Evolutionary conservation across 441 rosid genomes (phyloP).

Genomic region (Viola pubescens): DNA sequence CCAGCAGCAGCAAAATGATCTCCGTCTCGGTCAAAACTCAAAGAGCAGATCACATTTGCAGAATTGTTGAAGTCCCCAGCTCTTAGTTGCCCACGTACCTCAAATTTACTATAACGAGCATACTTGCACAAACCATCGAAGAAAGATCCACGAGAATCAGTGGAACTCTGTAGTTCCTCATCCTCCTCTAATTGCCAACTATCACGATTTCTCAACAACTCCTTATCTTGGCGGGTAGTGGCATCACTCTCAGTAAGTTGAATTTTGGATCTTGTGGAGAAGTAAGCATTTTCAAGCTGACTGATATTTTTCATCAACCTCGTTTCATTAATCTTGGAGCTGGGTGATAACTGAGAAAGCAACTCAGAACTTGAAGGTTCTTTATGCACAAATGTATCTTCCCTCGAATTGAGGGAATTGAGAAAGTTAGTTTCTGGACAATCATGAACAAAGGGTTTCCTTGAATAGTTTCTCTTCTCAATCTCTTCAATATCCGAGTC

Average conservation of each 20-base stretch:
- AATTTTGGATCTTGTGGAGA: constrained; percentile 62
- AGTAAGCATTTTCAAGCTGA: constrained; percentile 88
- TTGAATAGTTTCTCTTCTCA: constrained; percentile 45
- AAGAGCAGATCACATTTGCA: constrained; percentile 90
- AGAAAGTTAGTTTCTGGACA: constrained; percentile 13
- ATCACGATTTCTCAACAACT: constrained; percentile 43
- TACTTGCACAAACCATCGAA: constrained; percentile 91
- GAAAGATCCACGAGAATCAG: constrained; percentile 64
- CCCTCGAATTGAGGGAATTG: constrained; percentile 17
- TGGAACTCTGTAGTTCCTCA: constrained; percentile 37
- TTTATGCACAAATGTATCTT: constrained; percentile 14
- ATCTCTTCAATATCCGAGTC: constrained; percentile 73
- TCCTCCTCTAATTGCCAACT: constrained; percentile 25
- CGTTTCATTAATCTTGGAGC: constrained; percentile 33
- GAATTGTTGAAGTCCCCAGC: constrained; percentile 66
- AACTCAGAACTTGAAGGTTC: constrained; percentile 26
- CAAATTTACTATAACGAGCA: constrained; percentile 81
- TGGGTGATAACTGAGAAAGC: constrained; percentile 26
- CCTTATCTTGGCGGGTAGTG: constrained; percentile 42
- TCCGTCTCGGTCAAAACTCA: constrained; percentile 80
- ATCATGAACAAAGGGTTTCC: constrained; percentile 20
- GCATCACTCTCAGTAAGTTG: constrained; percentile 41
- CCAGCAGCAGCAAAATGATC: constrained; percentile 95
- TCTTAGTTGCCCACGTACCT: constrained; percentile 61
- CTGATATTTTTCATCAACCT: constrained; percentile 50